Evolutionary conservation across 78 protist species (phyloP).

Genomic region (Dictyostelium capitatum): DNA sequence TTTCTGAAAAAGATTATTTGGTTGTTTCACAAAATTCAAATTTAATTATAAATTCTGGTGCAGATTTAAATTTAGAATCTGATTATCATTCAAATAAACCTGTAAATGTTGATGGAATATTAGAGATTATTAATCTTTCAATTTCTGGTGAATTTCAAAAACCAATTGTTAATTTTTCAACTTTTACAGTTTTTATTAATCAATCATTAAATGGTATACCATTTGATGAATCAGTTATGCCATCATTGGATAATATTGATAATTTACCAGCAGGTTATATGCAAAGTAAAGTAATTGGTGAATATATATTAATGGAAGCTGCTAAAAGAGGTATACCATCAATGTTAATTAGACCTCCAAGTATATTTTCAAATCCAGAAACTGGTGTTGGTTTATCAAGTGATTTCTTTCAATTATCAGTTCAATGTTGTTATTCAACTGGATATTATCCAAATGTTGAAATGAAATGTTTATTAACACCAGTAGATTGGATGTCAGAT

Average conservation of each 20-base stretch:
- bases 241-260: conserved; percentile 39
- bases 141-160: neutral
- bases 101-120: neutral
- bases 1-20: neutral
- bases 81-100: neutral
- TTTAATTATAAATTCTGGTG: neutral
- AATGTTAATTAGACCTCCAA: conserved; percentile 18
- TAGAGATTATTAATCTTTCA: conserved; percentile 9
- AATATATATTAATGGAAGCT: conserved; percentile 7
- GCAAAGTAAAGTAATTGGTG: conserved; percentile 47
- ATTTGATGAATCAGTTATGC: conserved; percentile 2
- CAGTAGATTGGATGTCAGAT: neutral
- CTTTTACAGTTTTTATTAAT: neutral
- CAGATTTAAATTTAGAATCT: neutral
- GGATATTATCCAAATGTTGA: neutral
- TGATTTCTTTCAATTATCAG: conserved; percentile 20
- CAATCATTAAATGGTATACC: neutral
- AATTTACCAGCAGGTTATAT: conserved; percentile 36
- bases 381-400: conserved; percentile 42
- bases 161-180: neutral
- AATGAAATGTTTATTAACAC: neutral
- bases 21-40: neutral
- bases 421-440: neutral
- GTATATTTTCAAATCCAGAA: conserved; percentile 29
- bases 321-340: conserved; percentile 34